Base-by-base conservation (phyloP, 2,329 filamentous ascomycete genomes). In the Ceratocystis papillata region DNA sequence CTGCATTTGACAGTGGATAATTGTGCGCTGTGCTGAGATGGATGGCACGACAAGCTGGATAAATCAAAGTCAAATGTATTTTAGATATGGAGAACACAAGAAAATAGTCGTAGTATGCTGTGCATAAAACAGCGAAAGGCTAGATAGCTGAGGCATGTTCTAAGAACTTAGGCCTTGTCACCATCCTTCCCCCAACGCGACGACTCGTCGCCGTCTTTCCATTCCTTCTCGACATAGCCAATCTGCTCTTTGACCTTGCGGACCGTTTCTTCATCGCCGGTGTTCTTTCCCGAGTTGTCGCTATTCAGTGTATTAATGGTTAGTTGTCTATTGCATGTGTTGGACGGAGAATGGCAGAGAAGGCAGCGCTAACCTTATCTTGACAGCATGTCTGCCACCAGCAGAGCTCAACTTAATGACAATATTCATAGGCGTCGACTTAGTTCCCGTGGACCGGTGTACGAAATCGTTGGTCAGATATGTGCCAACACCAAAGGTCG, bases 341-440 rank as follows among this genome's bases (percentile, higher is more conserved):
- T 1, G 17, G 17, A 46, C 33, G 3, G 8, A 5, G 75, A 61
- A 12, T 2, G 50, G 22, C 20, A 20, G 48, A 10, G 8, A 22
- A 10, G 41, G 22, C 3, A 7, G 2, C 1, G 68, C 74, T 70
- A 62, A 77, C 78, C 77, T 96, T 70, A 99, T 89, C 79, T 99
- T 99, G 73, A 99, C 85, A 1, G 94, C 92, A 0, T 87, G 84
- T 60, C 86, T 83, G 5, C 92, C 92, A 15, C 80, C 84, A 0
- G 91, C 94, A 8, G 89, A 91, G 69, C 89, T 90, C 68, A 99
- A 82, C 78, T 99, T 99, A 77, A 99, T 96, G 70, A 99, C 94
- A 72, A 99, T 99, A 72, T 99, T 99, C 65, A 99, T 78, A 0
- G 94, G 94, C 17, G 86, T 84, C 0, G 92, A 96, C 76, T 96